These are phyloP conservation scores for Spathaspora passalidarum DNA, from an alignment of 805 yeast species.

Conservation along the genomic window DNA sequence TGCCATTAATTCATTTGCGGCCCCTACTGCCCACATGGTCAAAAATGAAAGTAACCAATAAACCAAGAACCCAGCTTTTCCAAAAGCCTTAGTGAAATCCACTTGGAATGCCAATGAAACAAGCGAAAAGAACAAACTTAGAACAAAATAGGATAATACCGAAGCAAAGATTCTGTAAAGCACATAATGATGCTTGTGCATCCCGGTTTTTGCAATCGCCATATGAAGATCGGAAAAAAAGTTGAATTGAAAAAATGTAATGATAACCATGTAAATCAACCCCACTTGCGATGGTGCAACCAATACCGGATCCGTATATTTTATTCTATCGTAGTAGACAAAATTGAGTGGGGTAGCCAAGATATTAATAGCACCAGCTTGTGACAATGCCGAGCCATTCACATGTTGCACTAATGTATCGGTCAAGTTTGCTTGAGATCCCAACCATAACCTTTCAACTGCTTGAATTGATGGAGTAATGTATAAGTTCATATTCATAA, in stretches of 20 bases:
- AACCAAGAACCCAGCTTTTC: constrained; percentile 67
- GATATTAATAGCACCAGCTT: constrained; percentile 11
- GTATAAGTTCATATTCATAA: constrained; percentile 42
- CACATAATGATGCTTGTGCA: constrained; percentile 45
- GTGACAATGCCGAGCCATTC: constrained; percentile 14
- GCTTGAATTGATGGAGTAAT: constrained; percentile 37
- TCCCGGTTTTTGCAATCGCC: constrained; percentile 40
- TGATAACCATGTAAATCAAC: constrained; percentile 64
- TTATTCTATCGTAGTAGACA: constrained; percentile 44
- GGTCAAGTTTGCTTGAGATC: constrained; percentile 20
- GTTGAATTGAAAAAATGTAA: constrained; percentile 69
- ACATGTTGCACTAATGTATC: constrained; percentile 15
- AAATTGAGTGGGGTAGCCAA: constrained; percentile 33
- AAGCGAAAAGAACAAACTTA: constrained; percentile 56
- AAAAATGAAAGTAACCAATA: constrained; percentile 69
- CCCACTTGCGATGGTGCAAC: constrained; percentile 75
- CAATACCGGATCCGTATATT: constrained; percentile 47
- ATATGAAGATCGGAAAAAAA: constrained; percentile 56
- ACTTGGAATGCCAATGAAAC: constrained; percentile 70
- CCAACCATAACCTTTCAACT: constrained; percentile 32
- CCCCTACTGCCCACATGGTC: constrained; percentile 75
- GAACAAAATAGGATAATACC: constrained; percentile 51
- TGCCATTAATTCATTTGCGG: constrained; percentile 66
- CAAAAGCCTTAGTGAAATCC: constrained; percentile 55
- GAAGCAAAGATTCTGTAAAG: constrained; percentile 51